Conservation (phyloP, 495 filamentous ascomycete genomes). For the Talaromyces thailandensis region DNA sequence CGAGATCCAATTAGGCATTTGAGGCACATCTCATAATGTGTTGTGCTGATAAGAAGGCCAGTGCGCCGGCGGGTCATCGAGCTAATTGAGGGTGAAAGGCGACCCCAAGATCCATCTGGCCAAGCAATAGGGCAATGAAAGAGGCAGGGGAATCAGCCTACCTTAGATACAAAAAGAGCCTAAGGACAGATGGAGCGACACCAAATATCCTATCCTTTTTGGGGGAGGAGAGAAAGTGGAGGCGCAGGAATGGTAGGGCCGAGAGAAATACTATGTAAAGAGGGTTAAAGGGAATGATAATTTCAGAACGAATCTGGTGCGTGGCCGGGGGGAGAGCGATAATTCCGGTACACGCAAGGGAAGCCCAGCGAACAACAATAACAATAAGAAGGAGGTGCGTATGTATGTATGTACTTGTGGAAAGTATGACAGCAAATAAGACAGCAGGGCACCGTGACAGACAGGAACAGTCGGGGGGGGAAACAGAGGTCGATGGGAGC, state of each 20-base stretch:
- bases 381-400: not conserved
- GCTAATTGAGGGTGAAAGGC: not conserved
- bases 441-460: not conserved
- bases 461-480: not conserved
- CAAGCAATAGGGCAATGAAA: not conserved
- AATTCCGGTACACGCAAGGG: not conserved
- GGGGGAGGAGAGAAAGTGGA: constrained; percentile 8
- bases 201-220: constrained; percentile 4
- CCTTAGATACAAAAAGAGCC: not conserved
- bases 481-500: not conserved
- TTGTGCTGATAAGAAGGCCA: constrained; percentile 2
- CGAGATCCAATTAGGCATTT: not conserved
- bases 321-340: not conserved
- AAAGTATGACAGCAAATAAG: not conserved
- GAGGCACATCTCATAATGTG: not conserved
- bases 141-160: constrained; percentile 4
- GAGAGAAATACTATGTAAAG: not conserved
- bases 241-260: constrained; percentile 9
- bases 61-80: not conserved
- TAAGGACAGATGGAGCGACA: not conserved
- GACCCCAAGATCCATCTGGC: not conserved
- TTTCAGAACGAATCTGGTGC: not conserved
- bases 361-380: not conserved
- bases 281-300: not conserved
- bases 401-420: no score